A percentile compares a stretch with the other conserved stretches of the same genome.
phyloP scores from a whole-genome alignment of 148 eudicot genomes.

The Heliosperma pusillum region DNA sequence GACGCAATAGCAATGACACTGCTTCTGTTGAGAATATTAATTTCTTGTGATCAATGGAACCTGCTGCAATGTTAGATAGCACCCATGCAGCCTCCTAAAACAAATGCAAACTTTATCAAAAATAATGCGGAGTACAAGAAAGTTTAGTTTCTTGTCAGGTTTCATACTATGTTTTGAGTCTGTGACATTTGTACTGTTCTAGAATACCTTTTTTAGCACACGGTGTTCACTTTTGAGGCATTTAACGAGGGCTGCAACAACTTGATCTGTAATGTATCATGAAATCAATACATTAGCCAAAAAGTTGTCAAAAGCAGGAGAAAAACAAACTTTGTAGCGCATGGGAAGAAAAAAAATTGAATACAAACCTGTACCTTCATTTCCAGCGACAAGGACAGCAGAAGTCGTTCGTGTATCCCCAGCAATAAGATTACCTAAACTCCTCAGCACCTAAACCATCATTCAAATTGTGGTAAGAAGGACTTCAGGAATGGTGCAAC shows the following conservation, averaged over 20 bases:
- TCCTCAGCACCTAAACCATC: constrained; percentile 59
- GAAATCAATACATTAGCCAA: constrained; percentile 4
- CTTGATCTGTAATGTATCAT: constrained; percentile 42
- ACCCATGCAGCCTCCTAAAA: constrained; percentile 95
- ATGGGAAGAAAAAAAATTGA: no score
- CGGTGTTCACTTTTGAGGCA: constrained; percentile 91
- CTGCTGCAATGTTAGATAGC: constrained; percentile 92
- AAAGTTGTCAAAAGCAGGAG: constrained; percentile 3
- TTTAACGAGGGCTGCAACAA: constrained; percentile 58
- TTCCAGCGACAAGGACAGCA: constrained; percentile 56
- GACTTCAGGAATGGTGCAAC: neutral
- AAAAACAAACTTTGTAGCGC: neutral
- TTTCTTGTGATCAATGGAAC: constrained; percentile 72
- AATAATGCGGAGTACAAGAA: neutral
- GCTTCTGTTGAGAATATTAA: constrained; percentile 72
- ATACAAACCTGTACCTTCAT: constrained; percentile 64
- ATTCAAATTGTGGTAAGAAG: neutral
- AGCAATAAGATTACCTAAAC: constrained; percentile 95
- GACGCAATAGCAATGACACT: constrained; percentile 45
- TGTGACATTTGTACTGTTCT: neutral
- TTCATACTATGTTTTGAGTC: neutral
- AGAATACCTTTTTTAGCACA: constrained; percentile 77
- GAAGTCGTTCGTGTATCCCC: constrained; percentile 62
- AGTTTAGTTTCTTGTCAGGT: neutral
- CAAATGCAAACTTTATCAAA: neutral